Evolutionary conservation across 345 rosid genomes (phyloP), one percentile per base, ranked within the genome.

Genomic region (Brassica carinata): DNA sequence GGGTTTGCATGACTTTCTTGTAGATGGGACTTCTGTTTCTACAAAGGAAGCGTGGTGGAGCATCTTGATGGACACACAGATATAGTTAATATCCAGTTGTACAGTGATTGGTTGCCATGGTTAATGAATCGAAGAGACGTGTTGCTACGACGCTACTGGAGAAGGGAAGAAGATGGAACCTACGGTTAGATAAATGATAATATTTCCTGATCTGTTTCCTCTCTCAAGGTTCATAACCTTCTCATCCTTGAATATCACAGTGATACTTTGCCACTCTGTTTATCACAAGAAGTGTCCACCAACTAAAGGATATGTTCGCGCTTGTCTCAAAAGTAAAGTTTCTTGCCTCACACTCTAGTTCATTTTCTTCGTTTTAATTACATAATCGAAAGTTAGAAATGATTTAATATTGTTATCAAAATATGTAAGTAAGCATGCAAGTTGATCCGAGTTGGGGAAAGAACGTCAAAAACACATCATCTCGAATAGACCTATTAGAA

Each of bases 121-220:
- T 89, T 93, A 4, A 88, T 91, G 98, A 83, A 79, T 59, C 86
- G 88, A 71, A 90, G 99, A 83, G 98, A 93, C 85, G 82, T 96
- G 61, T 79, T 96, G 66, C 40, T 91, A 71, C 87, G 88, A 51
- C 93, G 98, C n/a, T 93, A 91, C 85, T 96, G 99, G 99, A 89
- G 99, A 86, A 87, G 94, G 51, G 99, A 96, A 79, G 96, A 91
- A 5, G 97, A 96, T 79, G 98, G 99, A 77, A 96, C 99, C 68
- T 96, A 91, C 58, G 98, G 99, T 95, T 85, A 58, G 65, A 53
- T 53, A n/a, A 53, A 53, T 53, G 58, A 43, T n/a, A 9, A 14
- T 14, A 51, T 66, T 6, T 72, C 72, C 40, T 45, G 2, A 14
- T 40, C 45, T 17, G 14, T 38, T 26, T 72, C 45, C 11, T 57